Evolutionary conservation across 345 rosid species (phyloP).

Genomic region (Aquilaria yunnanensis): DNA sequence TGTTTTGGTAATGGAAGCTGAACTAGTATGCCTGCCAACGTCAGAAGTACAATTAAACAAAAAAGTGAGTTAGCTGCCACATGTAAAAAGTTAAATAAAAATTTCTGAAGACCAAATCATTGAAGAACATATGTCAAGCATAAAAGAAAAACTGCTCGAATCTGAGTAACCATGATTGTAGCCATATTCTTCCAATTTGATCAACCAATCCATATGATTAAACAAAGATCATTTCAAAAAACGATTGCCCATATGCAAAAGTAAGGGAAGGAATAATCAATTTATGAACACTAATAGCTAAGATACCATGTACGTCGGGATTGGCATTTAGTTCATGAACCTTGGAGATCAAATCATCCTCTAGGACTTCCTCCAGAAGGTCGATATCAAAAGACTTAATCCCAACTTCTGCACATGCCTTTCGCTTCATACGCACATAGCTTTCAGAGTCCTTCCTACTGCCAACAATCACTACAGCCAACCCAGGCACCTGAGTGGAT

Average conservation of each 20-base stretch:
- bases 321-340: conserved; percentile 76
- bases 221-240: no score
- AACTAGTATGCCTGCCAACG: conserved; percentile 70
- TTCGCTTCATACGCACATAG: conserved; percentile 87
- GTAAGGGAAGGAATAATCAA: neutral
- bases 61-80: neutral
- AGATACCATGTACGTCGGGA: conserved; percentile 76
- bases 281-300: neutral
- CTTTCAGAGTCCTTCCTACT: conserved; percentile 78
- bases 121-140: no score
- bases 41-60: neutral
- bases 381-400: conserved; percentile 68
- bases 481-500: conserved; percentile 68
- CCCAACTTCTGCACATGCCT: conserved; percentile 92
- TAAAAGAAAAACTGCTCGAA: no score
- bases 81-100: neutral
- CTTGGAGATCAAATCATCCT: conserved; percentile 67
- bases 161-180: no score
- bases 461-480: conserved; percentile 89
- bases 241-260: neutral
- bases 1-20: conserved; percentile 90
- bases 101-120: no score
- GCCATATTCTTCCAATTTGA: no score
- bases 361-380: conserved; percentile 70
- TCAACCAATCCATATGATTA: no score